Evolutionary conservation across 805 yeast genomes (phyloP), one percentile per base, ranked within the genome.

Genomic region (Yarrowia divulgata): DNA sequence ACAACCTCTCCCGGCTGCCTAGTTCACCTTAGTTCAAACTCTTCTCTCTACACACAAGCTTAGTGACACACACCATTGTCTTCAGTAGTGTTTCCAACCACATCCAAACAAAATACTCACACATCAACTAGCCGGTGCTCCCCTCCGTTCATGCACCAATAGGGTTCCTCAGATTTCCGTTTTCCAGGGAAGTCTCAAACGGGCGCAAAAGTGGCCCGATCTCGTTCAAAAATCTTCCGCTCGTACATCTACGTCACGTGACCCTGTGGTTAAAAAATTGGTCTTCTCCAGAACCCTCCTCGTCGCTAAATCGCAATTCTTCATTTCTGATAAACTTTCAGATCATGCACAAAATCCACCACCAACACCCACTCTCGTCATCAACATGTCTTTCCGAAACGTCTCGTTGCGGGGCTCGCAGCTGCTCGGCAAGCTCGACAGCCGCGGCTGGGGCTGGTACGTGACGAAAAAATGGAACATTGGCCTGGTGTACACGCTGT

Each of bases 391-490:
- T 13, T 63, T 63, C 14, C 52, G 68, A 63, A 63, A 49, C 57
- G 68, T 63, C 29, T 19, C 68, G 34, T 7, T 23, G 34, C 19
- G 39, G 23, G 68, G 68, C 57, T 35, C 57, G 13, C 46, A 63
- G 19, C 57, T 63, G 39, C 68, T 63, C 14, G 19, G 29, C 35
- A n/a, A 37, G 39, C 37, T 37, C 37, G 68, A 63, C 68, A 48
- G 57, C 48, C 68, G 57, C 48, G 57, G 57, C 48, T 49, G 55
- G 57, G 48, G 45, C 55, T 63, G 68, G 68, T 63, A 63, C 48
- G 39, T 48, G 40, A 13, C 48, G n/a, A 63, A 63, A 48, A 63
- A 63, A 49, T 49, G 55, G 68, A 63, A 63, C 48, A 63, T 63
- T 34, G 68, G 68, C 13, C 29, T 63, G 39, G 68, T 63, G 14